Base-by-base conservation (phyloP, 257 asterid species). In the Cruciata laevipes region DNA sequence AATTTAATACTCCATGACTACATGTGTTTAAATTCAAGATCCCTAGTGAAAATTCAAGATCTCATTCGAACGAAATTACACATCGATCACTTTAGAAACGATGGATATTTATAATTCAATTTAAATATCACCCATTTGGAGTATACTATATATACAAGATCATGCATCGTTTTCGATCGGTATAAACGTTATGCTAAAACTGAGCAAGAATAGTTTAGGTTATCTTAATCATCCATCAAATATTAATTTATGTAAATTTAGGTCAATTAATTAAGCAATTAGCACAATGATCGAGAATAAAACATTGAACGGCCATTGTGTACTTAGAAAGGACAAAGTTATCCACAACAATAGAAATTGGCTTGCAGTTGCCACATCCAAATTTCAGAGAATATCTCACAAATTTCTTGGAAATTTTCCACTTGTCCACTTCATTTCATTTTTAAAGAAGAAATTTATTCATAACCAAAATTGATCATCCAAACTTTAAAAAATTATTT, bases 391-490 rank as follows among this genome's bases (percentile, higher is more conserved):
- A 52, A 53, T 53, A 53, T 53, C 13, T 53, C 13, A 53, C 30
- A 56, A 56, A 56, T 56, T 56, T 56, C 61, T 56, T 21, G 31
- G 61, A 56, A 56, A 56, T 7, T 56, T 56, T 56, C 61, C 1
- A 56, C 61, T 56, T 21, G 0, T 56, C 58, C 21, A 49, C 3
- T 49, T 52, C 18, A 52, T 14, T 47, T 42, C 8, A 37, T 37
- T 37, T 37, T 1, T 27, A 27, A 2, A 1, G 30, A 27, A 27
- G 30, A n/a, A n/a, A n/a, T n/a, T n/a, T n/a, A n/a, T n/a, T n/a
- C n/a, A n/a, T n/a, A n/a, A n/a, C n/a, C n/a, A n/a, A n/a, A n/a
- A n/a, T n/a, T n/a, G n/a, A n/a, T n/a, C n/a, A n/a, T n/a, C n/a
- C n/a, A n/a, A n/a, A n/a, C n/a, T n/a, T n/a, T n/a, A n/a, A n/a